A percentile compares a stretch with the other conserved stretches of the same genome.
Conservation (phyloP, 1,284 basidiomycete species). For the Moesziomyces parantarcticus region DNA sequence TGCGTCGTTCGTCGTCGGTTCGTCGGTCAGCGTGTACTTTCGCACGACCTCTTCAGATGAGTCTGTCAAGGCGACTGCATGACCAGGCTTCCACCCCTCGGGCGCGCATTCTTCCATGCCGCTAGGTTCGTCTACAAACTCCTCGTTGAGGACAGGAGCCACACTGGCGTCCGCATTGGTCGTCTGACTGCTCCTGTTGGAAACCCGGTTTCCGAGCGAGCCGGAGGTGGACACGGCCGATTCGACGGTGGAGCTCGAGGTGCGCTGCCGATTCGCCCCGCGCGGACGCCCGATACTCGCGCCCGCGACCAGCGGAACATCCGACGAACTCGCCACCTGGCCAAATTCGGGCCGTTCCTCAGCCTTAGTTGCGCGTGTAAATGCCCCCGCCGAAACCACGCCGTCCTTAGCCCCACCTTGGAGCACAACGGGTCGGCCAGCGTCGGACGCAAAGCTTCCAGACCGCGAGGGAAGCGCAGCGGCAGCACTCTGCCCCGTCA, state of each 20-base stretch:
- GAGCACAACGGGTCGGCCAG: neutral
- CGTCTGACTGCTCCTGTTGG: slow-evolving; percentile 38
- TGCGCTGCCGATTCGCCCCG: slow-evolving; percentile 14
- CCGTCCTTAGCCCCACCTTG: slow-evolving; percentile 22
- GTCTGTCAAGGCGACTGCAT: neutral
- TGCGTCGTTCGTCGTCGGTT: slow-evolving; percentile 1
- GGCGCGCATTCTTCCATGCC: too few species aligned
- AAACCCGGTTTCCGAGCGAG: slow-evolving; percentile 14
- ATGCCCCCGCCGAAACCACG: slow-evolving; percentile 37
- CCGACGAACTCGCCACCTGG: slow-evolving; percentile 37
- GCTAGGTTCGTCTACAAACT: neutral
- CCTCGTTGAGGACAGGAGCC: too few species aligned
- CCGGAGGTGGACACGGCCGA: slow-evolving; percentile 28
- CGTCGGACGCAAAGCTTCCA: slow-evolving; percentile 1
- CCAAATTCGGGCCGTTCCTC: slow-evolving; percentile 34
- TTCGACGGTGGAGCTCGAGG: slow-evolving; percentile 30
- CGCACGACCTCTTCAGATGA: slow-evolving; percentile 4
- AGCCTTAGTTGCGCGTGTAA: slow-evolving; percentile 18
- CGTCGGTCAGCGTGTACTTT: slow-evolving; percentile 35
- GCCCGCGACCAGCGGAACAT: slow-evolving; percentile 32
- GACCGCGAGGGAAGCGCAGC: neutral
- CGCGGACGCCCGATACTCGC: slow-evolving; percentile 33
- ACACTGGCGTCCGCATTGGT: slow-evolving; percentile 12
- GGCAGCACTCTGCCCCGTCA: slow-evolving; percentile 19
- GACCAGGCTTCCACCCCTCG: neutral